A percentile compares a stretch with the other conserved stretches of the same genome.
phyloP scores from a whole-genome alignment of 768 basidiomycete species.

The Artomyces pyxidatus region DNA sequence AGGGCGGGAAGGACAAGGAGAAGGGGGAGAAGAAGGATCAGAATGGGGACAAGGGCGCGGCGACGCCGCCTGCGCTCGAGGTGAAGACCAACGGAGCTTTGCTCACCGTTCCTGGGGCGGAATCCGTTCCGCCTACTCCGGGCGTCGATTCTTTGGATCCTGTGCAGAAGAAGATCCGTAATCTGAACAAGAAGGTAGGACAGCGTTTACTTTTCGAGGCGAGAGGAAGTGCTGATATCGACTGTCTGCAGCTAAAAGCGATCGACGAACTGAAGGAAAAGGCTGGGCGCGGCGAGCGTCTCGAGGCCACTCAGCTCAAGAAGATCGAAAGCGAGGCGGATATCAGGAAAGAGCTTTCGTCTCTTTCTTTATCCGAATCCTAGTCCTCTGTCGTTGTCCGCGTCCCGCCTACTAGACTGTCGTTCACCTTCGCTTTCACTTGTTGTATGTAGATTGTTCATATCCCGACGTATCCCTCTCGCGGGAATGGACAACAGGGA shows the following conservation, averaged over 20 bases:
- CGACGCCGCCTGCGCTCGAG: constrained; percentile 31
- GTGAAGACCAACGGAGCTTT: constrained; percentile 16
- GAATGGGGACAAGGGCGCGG: constrained; percentile 18
- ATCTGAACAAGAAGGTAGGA: constrained; percentile 89
- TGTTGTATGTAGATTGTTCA: no score
- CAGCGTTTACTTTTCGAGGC: not conserved
- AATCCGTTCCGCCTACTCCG: constrained; percentile 44
- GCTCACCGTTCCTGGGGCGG: constrained; percentile 10
- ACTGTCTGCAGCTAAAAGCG: constrained; percentile 74
- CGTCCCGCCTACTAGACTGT: no score
- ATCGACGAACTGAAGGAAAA: constrained; percentile 97
- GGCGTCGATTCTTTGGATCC: constrained; percentile 63
- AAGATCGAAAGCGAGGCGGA: constrained; percentile 92
- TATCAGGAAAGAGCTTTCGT: constrained; percentile 70
- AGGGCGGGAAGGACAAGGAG: constrained; percentile 35
- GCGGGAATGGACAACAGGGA: no score
- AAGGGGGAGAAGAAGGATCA: constrained; percentile 30
- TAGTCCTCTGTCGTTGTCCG: no score
- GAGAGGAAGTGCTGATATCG: constrained; percentile 6
- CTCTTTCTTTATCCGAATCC: constrained; percentile 16
- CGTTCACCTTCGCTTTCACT: no score
- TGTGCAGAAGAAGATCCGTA: constrained; percentile 86
- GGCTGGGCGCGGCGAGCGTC: constrained; percentile 77
- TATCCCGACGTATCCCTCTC: no score
- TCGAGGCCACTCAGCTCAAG: constrained; percentile 93